Conservation (phyloP, 116 monocot genomes). For the Zostera marina region DNA sequence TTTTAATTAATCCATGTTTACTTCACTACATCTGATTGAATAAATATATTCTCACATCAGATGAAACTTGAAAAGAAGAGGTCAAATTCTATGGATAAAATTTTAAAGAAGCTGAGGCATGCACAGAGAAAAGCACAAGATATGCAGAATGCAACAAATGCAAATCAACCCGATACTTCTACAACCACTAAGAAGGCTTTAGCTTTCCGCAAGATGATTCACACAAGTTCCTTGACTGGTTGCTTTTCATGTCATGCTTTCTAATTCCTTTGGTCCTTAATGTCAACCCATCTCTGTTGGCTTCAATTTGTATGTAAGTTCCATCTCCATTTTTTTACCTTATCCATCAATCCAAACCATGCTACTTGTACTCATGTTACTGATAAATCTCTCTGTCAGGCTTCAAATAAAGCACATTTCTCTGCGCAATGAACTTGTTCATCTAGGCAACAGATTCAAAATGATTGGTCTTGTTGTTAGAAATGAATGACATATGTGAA, state of each 20-base stretch:
- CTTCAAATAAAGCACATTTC: too few relatives aligned
- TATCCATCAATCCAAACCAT: not conserved
- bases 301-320: not conserved
- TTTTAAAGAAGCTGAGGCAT: constrained; percentile 41
- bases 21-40: not conserved
- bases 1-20: not conserved
- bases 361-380: too few relatives aligned
- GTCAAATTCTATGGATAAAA: constrained; percentile 61
- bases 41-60: constrained; percentile 9
- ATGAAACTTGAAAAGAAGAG: constrained; percentile 72
- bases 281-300: not conserved
- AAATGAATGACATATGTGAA: too few relatives aligned
- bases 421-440: too few relatives aligned
- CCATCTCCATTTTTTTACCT: not conserved
- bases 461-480: too few relatives aligned
- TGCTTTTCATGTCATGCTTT: constrained; percentile 69
- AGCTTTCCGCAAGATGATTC: constrained; percentile 29
- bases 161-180: constrained; percentile 16
- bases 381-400: too few relatives aligned
- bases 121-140: constrained; percentile 63
- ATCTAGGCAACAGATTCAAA: too few relatives aligned
- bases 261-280: not conserved
- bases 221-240: constrained; percentile 42
- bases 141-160: constrained; percentile 32
- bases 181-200: constrained; percentile 18